Percentiles rank a stretch among this genome's conserved stretches.
Conservation (phyloP, 305 asterid genomes). For the Caryopteris hybrid region DNA sequence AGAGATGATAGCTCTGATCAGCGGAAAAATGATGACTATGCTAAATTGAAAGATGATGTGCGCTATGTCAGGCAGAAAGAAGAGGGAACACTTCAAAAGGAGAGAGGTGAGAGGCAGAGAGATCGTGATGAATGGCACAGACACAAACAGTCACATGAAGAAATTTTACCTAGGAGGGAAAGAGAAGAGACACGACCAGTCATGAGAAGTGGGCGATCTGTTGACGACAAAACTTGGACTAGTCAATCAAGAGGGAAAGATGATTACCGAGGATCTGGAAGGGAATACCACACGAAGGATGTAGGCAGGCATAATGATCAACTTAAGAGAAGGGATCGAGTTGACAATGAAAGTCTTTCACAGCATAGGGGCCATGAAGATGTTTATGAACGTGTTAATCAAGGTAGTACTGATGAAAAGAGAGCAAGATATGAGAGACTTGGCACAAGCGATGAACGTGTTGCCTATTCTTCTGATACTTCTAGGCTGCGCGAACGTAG, state of each 20-base stretch:
- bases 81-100: constrained; percentile 57
- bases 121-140: constrained; percentile 89
- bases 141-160: constrained; percentile 50
- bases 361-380: constrained; percentile 69
- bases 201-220: constrained; percentile 50
- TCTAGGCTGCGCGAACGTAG: constrained; percentile 56
- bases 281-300: constrained; percentile 64
- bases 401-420: constrained; percentile 50
- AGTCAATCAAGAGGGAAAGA: constrained; percentile 74
- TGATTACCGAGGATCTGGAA: constrained; percentile 60
- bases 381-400: constrained; percentile 50
- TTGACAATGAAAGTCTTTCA: constrained; percentile 54
- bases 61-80: constrained; percentile 65
- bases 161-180: constrained; percentile 54
- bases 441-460: constrained; percentile 59
- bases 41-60: constrained; percentile 57
- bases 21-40: constrained; percentile 63
- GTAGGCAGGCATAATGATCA: constrained; percentile 56
- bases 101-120: constrained; percentile 69
- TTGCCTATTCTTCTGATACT: constrained; percentile 49
- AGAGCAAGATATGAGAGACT: constrained; percentile 66
- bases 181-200: constrained; percentile 60
- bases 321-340: constrained; percentile 64
- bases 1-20: constrained; percentile 73
- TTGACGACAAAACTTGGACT: constrained; percentile 64